These are phyloP conservation scores for Citrus cavaleriei DNA, from an alignment of 345 rosid species.

Conservation along the genomic window DNA sequence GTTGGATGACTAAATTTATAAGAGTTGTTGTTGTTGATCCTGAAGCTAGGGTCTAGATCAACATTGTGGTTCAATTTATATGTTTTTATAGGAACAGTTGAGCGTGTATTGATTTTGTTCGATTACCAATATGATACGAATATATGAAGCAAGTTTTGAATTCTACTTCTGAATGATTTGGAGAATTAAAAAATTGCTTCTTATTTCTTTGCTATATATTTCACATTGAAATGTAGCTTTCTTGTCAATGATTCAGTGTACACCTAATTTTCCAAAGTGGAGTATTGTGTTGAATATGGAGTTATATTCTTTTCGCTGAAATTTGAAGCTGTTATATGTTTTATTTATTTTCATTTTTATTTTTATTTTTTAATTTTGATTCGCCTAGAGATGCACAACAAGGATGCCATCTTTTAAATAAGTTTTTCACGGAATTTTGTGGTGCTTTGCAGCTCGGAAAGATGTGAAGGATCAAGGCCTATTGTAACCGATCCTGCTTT, in stretches of 20 bases:
- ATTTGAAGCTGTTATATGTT: neutral
- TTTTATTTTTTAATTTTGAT: neutral
- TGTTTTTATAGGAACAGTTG: neutral
- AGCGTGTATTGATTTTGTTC: neutral
- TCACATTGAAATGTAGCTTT: neutral
- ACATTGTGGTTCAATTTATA: neutral
- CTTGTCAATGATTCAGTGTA: neutral
- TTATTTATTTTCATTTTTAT: neutral
- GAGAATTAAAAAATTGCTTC: too few relatives aligned
- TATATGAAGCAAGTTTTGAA: neutral
- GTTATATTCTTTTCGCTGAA: neutral
- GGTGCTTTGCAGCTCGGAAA: conserved; percentile 37
- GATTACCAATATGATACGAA: neutral
- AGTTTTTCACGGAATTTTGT: neutral
- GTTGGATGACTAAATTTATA: neutral
- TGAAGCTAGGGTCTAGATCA: neutral
- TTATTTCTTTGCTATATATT: neutral
- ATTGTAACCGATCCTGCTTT: conserved; percentile 14
- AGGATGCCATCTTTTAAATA: neutral
- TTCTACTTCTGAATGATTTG: neutral
- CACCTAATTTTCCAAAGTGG: neutral
- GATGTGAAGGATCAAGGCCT: conserved; percentile 30
- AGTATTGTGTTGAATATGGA: neutral
- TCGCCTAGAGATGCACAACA: neutral
- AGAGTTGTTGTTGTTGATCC: neutral